A percentile compares a stretch with the other conserved stretches of the same genome.
Conservation (phyloP, 2,329 filamentous ascomycete genomes). For the Periconia sp. region DNA sequence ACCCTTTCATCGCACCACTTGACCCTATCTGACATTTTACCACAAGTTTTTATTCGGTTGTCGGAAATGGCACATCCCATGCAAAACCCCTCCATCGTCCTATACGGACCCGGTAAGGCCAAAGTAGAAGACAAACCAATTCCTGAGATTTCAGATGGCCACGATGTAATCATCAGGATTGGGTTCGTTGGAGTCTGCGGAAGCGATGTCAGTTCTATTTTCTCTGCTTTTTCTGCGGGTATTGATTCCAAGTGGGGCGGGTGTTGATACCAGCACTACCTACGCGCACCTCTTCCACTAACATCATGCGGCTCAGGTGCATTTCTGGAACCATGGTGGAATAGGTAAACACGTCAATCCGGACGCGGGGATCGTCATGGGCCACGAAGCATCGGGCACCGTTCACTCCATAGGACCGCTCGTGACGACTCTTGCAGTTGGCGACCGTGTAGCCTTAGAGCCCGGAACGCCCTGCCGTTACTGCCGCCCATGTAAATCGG, state of each 20-base stretch:
- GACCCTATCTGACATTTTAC: no score
- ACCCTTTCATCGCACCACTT: no score
- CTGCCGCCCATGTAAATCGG: constrained; percentile 85
- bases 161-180: constrained; percentile 50
- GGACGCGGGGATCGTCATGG: constrained; percentile 78
- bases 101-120: constrained; percentile 44
- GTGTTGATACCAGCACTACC: not conserved
- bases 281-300: not conserved
- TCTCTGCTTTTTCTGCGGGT: not conserved
- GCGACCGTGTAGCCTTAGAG: constrained; percentile 89
- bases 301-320: constrained; percentile 53
- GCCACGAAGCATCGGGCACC: constrained; percentile 86
- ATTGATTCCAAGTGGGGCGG: not conserved
- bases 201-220: constrained; percentile 25
- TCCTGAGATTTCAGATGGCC: constrained; percentile 36
- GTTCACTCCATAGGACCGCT: constrained; percentile 77
- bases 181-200: constrained; percentile 50
- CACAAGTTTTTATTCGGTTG: not conserved
- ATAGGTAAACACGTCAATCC: constrained; percentile 85
- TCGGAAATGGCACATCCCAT: constrained; percentile 11
- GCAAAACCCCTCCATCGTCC: constrained; percentile 47
- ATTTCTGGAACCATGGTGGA: constrained; percentile 93
- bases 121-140: constrained; percentile 43
- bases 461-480: constrained; percentile 86
- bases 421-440: constrained; percentile 72